Evolutionary conservation across 2,329 filamentous ascomycete genomes (phyloP).

Genomic region (Decorospora gaudefroyi): DNA sequence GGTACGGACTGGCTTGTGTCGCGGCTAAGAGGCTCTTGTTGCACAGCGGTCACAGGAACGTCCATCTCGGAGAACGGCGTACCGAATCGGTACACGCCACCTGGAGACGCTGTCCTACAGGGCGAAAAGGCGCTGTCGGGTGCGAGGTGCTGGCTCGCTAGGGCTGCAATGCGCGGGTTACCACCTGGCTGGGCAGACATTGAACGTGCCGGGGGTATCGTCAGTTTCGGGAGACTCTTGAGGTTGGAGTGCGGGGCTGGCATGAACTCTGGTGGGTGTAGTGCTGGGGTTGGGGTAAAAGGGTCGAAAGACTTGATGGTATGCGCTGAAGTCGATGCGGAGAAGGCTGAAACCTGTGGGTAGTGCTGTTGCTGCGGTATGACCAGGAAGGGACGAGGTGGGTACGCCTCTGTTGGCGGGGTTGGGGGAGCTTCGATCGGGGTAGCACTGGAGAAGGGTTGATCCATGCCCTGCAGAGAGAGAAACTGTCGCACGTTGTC

Average conservation of each 20-base stretch:
- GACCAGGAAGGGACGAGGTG: constrained; percentile 38
- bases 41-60: constrained; percentile 76
- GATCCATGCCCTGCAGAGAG: constrained; percentile 73
- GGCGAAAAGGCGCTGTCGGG: constrained; percentile 52
- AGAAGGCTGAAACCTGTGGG: constrained; percentile 41
- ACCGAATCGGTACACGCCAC: constrained; percentile 73
- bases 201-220: constrained; percentile 56
- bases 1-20: constrained; percentile 89
- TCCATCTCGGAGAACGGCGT: constrained; percentile 92
- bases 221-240: constrained; percentile 60
- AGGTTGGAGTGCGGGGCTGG: constrained; percentile 57
- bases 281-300: constrained; percentile 36
- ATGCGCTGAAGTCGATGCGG: constrained; percentile 44
- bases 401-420: constrained; percentile 49
- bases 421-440: constrained; percentile 58
- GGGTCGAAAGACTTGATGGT: constrained; percentile 39
- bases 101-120: constrained; percentile 58
- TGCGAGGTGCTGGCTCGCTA: constrained; percentile 31
- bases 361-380: constrained; percentile 38
- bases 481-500: constrained; percentile 94
- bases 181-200: constrained; percentile 42
- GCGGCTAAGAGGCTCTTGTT: constrained; percentile 72
- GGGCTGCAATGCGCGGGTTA: constrained; percentile 33
- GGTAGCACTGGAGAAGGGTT: constrained; percentile 67
- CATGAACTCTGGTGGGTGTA: constrained; percentile 47